Conservation (phyloP, 345 rosid genomes). For the Viola odorata region DNA sequence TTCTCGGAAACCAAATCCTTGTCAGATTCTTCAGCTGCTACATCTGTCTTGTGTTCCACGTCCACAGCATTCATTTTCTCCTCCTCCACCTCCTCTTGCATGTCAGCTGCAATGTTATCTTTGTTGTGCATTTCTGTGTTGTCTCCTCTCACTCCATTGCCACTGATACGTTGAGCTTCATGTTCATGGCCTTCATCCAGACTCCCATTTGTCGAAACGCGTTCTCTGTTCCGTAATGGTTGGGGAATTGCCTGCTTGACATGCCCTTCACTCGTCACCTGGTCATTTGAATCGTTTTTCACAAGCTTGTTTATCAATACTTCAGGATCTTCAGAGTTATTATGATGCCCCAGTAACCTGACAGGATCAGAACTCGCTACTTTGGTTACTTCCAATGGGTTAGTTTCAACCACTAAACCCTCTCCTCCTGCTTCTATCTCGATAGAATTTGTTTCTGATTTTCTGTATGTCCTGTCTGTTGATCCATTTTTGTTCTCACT, state of each 20-base stretch:
- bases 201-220: constrained; percentile 4
- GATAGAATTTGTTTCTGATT: neutral
- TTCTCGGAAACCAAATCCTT: constrained; percentile 15
- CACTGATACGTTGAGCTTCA: constrained; percentile 16
- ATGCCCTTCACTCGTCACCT: constrained; percentile 4
- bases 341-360: constrained; percentile 11
- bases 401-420: neutral
- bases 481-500: constrained; percentile 1
- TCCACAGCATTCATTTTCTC: constrained; percentile 1
- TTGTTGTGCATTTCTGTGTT: constrained; percentile 8
- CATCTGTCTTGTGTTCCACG: constrained; percentile 10
- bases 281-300: neutral
- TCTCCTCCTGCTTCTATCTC: constrained; percentile 4
- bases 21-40: constrained; percentile 7
- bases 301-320: neutral
- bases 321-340: constrained; percentile 12
- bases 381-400: neutral
- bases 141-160: constrained; percentile 1
- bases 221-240: neutral
- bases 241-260: neutral
- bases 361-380: constrained; percentile 1
- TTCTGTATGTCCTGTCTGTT: constrained; percentile 13
- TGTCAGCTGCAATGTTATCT: neutral
- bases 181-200: constrained; percentile 9
- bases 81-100: constrained; percentile 8